Conservation (phyloP, 2,329 filamentous ascomycete species). For the Venturia carpophila region DNA sequence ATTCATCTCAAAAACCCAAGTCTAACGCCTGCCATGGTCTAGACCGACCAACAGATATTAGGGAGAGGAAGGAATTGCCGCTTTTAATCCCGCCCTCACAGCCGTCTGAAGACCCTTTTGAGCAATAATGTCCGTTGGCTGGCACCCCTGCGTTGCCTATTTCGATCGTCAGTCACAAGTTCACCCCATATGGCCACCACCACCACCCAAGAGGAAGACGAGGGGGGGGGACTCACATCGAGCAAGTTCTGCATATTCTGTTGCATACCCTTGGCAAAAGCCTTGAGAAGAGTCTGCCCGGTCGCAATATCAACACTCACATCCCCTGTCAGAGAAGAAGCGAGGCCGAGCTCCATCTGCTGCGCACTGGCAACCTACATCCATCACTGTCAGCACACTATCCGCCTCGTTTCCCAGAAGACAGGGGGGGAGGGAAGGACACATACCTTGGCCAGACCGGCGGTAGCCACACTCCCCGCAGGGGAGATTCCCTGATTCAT, state of each 20-base stretch:
- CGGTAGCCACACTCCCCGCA: background rate
- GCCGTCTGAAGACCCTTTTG: background rate
- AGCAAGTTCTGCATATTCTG: slow-evolving; percentile 5
- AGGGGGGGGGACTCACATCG: background rate
- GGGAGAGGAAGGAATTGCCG: background rate
- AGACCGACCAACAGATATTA: too few species aligned
- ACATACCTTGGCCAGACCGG: background rate
- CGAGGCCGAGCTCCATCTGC: background rate
- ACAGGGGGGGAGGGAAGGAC: too few species aligned
- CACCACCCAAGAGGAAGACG: too few species aligned
- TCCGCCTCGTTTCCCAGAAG: too few species aligned
- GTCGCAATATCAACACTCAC: background rate
- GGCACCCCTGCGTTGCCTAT: background rate
- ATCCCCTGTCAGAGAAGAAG: background rate
- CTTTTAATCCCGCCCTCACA: background rate
- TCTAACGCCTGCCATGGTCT: too few species aligned
- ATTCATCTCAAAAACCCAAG: too few species aligned
- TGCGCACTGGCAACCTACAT: background rate
- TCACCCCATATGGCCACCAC: too few species aligned
- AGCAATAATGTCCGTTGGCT: background rate
- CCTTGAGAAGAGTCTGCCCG: background rate
- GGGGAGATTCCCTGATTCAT: background rate
- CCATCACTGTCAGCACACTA: too few species aligned
- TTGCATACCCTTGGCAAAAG: background rate
- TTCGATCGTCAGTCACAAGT: background rate